Percentiles rank a stretch among this genome's conserved stretches.
These are phyloP conservation scores for Pythium rhizo-oryzae DNA, from an alignment of 352 stramenopile species.

Conservation along the genomic window DNA sequence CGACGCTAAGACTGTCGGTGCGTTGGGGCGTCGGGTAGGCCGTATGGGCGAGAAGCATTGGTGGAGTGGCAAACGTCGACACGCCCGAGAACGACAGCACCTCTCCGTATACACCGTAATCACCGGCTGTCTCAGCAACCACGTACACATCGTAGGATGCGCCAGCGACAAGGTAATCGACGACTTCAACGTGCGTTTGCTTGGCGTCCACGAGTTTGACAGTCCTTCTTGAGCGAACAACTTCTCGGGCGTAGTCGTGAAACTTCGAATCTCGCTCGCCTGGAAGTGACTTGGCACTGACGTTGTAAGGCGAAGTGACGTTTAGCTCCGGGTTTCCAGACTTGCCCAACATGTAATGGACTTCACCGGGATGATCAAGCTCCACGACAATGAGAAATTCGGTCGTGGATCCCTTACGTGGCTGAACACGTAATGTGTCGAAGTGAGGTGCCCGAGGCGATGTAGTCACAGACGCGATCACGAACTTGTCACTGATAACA, in stretches of 20 bases:
- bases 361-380: constrained; percentile 60
- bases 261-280: constrained; percentile 36
- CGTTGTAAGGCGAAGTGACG: constrained; percentile 73
- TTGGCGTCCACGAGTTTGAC: constrained; percentile 34
- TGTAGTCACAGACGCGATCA: constrained; percentile 43
- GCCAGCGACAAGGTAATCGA: constrained; percentile 63
- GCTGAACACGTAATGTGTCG: constrained; percentile 41
- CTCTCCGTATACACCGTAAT: constrained; percentile 62
- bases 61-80: constrained; percentile 62
- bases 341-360: constrained; percentile 72
- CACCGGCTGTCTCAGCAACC: constrained; percentile 50
- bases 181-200: constrained; percentile 47
- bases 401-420: constrained; percentile 73
- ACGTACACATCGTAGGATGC: constrained; percentile 69
- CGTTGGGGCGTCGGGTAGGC: constrained; percentile 61
- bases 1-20: constrained; percentile 51
- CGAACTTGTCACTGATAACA: constrained; percentile 58
- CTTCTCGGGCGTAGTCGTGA: constrained; percentile 65
- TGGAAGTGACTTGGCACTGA: constrained; percentile 57
- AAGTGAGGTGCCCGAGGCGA: constrained; percentile 51
- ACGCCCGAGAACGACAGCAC: constrained; percentile 51
- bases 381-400: constrained; percentile 63
- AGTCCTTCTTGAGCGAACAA: constrained; percentile 53
- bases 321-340: constrained; percentile 67
- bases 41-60: constrained; percentile 65